These are phyloP conservation scores for Dactylella cylindrospora DNA, from an alignment of 2,329 filamentous ascomycete genomes.

Conservation along the genomic window DNA sequence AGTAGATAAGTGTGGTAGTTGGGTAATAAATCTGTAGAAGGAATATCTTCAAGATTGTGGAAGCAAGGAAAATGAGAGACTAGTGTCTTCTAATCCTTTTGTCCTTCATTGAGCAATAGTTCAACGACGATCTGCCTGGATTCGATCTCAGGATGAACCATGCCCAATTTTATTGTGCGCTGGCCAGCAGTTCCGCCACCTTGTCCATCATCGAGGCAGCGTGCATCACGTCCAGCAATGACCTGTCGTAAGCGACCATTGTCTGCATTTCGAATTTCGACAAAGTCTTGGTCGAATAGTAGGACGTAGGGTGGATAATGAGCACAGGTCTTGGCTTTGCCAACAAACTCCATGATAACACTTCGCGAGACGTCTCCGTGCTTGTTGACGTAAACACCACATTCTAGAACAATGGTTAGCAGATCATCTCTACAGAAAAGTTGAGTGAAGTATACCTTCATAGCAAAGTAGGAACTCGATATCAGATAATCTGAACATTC, in stretches of 20 bases:
- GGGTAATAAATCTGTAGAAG: no score
- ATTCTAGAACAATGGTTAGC: constrained; percentile 59
- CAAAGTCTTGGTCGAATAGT: constrained; percentile 92
- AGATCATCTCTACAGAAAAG: not conserved
- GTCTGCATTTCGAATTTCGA: constrained; percentile 94
- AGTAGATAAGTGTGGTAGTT: no score
- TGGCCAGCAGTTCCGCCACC: constrained; percentile 62
- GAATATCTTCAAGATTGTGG: no score
- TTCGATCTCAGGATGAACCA: constrained; percentile 88
- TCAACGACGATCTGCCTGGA: constrained; percentile 87
- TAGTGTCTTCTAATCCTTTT: constrained; percentile 57
- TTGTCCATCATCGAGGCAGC: constrained; percentile 82
- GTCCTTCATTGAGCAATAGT: constrained; percentile 86
- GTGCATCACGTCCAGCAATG: constrained; percentile 85
- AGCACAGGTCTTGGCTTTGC: constrained; percentile 80
- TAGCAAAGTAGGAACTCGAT: constrained; percentile 92
- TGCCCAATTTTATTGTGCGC: constrained; percentile 86
- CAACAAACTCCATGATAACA: constrained; percentile 99
- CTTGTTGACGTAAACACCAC: constrained; percentile 96
- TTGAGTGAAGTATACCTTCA: constrained; percentile 55
- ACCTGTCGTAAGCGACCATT: constrained; percentile 92
- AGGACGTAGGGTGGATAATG: constrained; percentile 90
- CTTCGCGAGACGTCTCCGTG: constrained; percentile 91
- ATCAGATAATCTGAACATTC: constrained; percentile 94
- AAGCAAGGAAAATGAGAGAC: constrained; percentile 7